phyloP scores from a whole-genome alignment of 106 monocot genomes.

The Phalaenopsis equestris region DNA sequence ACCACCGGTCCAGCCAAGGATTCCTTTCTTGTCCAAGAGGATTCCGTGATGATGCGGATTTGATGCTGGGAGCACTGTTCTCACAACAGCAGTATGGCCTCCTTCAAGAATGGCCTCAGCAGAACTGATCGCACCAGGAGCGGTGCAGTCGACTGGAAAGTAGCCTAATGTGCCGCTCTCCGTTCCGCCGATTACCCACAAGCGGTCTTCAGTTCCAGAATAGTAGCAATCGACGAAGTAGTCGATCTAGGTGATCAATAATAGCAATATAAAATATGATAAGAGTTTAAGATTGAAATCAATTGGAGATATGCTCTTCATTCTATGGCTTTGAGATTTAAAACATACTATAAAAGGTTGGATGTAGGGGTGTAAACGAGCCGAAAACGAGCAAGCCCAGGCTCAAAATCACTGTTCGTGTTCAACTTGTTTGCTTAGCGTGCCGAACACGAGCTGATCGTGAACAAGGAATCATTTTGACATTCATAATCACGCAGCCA shows the following conservation, averaged over 20 bases:
- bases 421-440: no score
- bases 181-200: conserved; percentile 88
- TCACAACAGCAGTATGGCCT: conserved; percentile 74
- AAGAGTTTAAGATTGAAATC: neutral
- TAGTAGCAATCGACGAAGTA: conserved; percentile 95
- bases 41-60: conserved; percentile 15
- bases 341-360: neutral
- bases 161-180: conserved; percentile 71
- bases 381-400: no score
- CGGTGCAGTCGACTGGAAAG: conserved; percentile 47
- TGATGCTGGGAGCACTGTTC: conserved; percentile 59
- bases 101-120: conserved; percentile 90
- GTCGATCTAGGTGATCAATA: conserved; percentile 40
- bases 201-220: conserved; percentile 32
- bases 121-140: conserved; percentile 28
- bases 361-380: no score
- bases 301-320: neutral
- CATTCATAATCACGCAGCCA: no score
- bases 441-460: no score
- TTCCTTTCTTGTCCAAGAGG: conserved; percentile 20
- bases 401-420: no score
- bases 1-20: conserved; percentile 91
- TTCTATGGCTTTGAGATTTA: no score
- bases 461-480: no score
- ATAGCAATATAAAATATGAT: neutral